phyloP scores from a whole-genome alignment of 2,329 filamentous ascomycete species.

The Dendryphion nanum region DNA sequence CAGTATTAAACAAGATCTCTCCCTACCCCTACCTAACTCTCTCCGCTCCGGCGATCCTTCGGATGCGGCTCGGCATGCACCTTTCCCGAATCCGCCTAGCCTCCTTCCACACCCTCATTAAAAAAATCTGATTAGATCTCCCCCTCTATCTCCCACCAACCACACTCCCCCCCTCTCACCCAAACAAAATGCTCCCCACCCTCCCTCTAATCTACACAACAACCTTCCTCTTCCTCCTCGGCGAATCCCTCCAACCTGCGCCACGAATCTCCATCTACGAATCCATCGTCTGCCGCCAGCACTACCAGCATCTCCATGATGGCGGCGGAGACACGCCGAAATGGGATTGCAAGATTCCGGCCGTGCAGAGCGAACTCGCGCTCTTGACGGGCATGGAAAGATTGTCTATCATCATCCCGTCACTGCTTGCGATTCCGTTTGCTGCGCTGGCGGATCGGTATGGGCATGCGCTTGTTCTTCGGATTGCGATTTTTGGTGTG shows the following conservation, averaged over 20 bases:
- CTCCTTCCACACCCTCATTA: no score
- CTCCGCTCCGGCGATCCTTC: no score
- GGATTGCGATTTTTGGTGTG: conserved; percentile 13
- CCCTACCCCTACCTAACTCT: no score
- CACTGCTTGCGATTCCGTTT: conserved; percentile 17
- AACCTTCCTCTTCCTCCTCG: conserved; percentile 18
- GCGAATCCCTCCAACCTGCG: conserved; percentile 17
- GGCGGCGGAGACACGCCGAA: no score
- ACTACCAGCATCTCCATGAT: not conserved
- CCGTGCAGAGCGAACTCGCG: not conserved
- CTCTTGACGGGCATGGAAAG: conserved; percentile 14
- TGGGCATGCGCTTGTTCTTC: conserved; percentile 15
- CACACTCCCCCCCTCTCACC: no score
- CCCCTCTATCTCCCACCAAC: no score
- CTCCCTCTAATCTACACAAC: conserved; percentile 16
- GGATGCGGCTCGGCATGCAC: no score
- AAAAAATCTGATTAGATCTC: no score
- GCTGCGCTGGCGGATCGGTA: conserved; percentile 16
- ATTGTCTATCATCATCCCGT: conserved; percentile 16
- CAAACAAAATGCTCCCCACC: no score
- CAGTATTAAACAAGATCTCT: no score
- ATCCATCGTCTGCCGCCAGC: not conserved
- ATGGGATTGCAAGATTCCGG: not conserved
- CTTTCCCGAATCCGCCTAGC: no score
- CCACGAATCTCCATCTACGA: conserved; percentile 13